Evolutionary conservation across 106 monocot species (phyloP).

Genomic region (Agapanthus africanus): DNA sequence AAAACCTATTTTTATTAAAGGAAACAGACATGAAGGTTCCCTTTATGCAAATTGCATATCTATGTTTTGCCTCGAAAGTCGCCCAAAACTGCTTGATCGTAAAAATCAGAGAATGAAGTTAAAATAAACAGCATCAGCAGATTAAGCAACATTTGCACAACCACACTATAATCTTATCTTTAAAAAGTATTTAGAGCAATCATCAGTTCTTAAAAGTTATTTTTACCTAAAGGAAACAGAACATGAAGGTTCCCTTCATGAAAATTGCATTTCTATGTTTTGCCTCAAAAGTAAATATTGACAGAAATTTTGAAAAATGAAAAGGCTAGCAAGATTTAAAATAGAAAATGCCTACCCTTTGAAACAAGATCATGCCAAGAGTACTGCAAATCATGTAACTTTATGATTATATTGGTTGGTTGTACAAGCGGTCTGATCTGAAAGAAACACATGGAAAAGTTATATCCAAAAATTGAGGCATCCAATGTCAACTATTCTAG

Average conservation of each 20-base stretch:
- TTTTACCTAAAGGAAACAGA: background rate
- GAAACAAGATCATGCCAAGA: slow-evolving; percentile 98
- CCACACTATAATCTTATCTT: background rate
- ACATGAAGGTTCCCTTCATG: background rate
- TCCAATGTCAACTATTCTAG: background rate
- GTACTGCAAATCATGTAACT: slow-evolving; percentile 51
- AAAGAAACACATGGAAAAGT: slow-evolving; percentile 9
- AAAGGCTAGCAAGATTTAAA: background rate
- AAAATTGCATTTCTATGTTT: background rate
- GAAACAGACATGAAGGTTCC: too few relatives aligned
- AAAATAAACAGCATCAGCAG: background rate
- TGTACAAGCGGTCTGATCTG: slow-evolving; percentile 82
- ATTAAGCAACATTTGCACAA: background rate
- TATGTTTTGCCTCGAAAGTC: too few relatives aligned
- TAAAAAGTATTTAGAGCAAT: background rate
- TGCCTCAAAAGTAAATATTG: background rate
- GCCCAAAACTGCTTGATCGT: too few relatives aligned
- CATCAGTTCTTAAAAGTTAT: background rate
- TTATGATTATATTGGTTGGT: slow-evolving; percentile 69
- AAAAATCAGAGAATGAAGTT: background rate
- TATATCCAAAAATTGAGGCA: background rate
- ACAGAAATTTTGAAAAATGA: background rate
- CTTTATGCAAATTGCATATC: too few relatives aligned
- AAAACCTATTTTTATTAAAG: too few relatives aligned
- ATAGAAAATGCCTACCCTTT: slow-evolving; percentile 36